Conservation (phyloP, 225 moss, liverwort and hornwort species). For the Climacium dendroides region DNA sequence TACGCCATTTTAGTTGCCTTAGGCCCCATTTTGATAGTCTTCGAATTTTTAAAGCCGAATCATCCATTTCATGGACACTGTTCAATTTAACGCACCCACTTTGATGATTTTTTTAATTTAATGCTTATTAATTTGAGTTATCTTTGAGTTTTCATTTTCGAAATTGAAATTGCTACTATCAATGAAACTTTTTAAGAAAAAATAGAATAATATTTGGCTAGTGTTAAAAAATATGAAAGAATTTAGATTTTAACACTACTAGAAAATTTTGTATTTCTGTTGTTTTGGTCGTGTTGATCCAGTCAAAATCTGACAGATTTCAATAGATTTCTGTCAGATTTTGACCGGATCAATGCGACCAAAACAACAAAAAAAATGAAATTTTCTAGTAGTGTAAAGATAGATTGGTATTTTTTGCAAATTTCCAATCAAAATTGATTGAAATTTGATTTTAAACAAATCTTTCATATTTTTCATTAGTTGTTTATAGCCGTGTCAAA, state of each 20-base stretch:
- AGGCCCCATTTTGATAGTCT: rapidly evolving
- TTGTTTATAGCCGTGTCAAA: neutral
- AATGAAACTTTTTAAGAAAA: neutral
- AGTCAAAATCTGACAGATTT: too few species aligned
- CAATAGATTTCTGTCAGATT: too few species aligned
- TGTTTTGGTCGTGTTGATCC: too few species aligned
- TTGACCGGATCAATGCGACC: too few species aligned
- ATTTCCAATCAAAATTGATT: neutral
- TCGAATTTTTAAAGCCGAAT: neutral
- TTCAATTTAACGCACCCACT: rapidly evolving
- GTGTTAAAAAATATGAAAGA: neutral
- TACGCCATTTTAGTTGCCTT: rapidly evolving
- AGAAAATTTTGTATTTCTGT: too few species aligned
- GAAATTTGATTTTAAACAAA: neutral
- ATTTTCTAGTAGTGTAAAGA: too few species aligned
- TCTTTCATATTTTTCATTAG: neutral
- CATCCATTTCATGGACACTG: too few species aligned
- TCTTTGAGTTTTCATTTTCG: too few species aligned
- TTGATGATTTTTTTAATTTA: too few species aligned
- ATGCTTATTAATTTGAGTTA: neutral
- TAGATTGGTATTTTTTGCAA: too few species aligned
- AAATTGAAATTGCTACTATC: neutral
- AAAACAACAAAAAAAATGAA: too few species aligned
- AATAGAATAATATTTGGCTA: neutral
- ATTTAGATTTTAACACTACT: too few species aligned